Percentiles rank a stretch among this genome's conserved stretches.
Conservation (phyloP, 2,329 filamentous ascomycete species). For the Fusarium sp. region DNA sequence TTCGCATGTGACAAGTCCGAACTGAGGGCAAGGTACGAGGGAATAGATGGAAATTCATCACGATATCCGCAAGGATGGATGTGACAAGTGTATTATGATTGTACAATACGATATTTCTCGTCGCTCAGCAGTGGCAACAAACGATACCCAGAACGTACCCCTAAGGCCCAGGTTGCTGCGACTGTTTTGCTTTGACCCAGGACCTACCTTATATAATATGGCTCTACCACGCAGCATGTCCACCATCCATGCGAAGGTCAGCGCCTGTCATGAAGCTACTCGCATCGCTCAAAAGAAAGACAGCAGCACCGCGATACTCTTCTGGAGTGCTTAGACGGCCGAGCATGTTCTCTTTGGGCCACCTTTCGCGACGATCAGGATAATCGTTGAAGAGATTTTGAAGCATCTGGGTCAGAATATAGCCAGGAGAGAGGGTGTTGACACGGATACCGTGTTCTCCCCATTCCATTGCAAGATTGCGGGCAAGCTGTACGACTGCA, state of each 20-base stretch:
- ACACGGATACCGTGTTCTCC: conserved; percentile 78
- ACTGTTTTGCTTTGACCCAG: background rate
- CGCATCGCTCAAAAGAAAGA: conserved; percentile 78
- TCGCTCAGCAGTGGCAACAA: conserved; percentile 17
- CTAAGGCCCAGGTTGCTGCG: background rate
- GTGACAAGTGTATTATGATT: conserved; percentile 23
- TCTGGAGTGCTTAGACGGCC: conserved; percentile 72
- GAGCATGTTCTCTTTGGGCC: conserved; percentile 89
- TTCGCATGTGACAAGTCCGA: conserved; percentile 48
- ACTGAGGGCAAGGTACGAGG: conserved; percentile 8
- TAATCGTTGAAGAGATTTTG: conserved; percentile 79
- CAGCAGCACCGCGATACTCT: conserved; percentile 77
- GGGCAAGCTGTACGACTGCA: conserved; percentile 75
- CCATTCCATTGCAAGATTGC: conserved; percentile 80
- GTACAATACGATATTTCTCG: conserved; percentile 26
- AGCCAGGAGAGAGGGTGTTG: conserved; percentile 83
- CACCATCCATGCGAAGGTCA: conserved; percentile 77
- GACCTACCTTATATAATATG: background rate
- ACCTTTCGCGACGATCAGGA: conserved; percentile 73
- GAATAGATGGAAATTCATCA: background rate
- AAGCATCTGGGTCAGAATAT: conserved; percentile 87
- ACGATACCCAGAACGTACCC: conserved; percentile 24
- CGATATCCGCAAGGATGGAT: conserved; percentile 1
- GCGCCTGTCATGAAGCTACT: conserved; percentile 80
- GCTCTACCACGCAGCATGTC: conserved; percentile 70